phyloP scores from a whole-genome alignment of 2,329 filamentous ascomycete species.

The Fusarium verrucosum region DNA sequence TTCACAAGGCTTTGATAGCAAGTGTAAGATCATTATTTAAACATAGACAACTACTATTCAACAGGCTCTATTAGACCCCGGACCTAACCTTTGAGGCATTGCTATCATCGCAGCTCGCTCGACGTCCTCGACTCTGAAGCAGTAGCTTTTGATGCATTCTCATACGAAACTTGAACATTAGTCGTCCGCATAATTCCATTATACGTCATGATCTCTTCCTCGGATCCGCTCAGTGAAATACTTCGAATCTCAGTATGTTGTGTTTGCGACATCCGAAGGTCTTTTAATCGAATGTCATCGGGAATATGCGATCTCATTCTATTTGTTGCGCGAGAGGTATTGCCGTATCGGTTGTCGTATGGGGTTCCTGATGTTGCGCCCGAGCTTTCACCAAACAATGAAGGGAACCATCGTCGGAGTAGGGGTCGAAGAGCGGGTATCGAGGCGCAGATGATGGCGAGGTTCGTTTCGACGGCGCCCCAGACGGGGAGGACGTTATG shows the following conservation, averaged over 20 bases:
- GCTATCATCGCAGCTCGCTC: slow-evolving; percentile 24
- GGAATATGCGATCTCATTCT: slow-evolving; percentile 24
- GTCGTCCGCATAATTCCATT: slow-evolving; percentile 53
- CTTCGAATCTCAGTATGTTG: slow-evolving; percentile 49
- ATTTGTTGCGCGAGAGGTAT: slow-evolving; percentile 33
- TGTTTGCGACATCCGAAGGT: slow-evolving; percentile 23
- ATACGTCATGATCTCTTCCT: slow-evolving; percentile 54
- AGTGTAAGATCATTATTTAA: too few species aligned
- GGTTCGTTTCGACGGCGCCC: slow-evolving; percentile 50
- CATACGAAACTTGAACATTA: slow-evolving; percentile 42
- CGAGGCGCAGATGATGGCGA: slow-evolving; percentile 50
- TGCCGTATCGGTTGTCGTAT: slow-evolving; percentile 19
- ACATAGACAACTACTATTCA: too few species aligned
- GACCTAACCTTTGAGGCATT: slow-evolving; percentile 10
- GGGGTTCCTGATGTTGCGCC: slow-evolving; percentile 21
- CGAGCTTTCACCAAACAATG: slow-evolving; percentile 40
- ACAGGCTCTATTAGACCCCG: not conserved
- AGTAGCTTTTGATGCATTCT: slow-evolving; percentile 25
- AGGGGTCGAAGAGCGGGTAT: slow-evolving; percentile 50
- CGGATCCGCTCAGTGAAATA: slow-evolving; percentile 47
- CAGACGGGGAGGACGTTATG: slow-evolving; percentile 48
- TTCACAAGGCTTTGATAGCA: too few species aligned
- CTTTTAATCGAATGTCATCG: slow-evolving; percentile 35
- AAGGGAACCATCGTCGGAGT: slow-evolving; percentile 46
- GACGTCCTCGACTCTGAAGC: slow-evolving; percentile 18